Evolutionary conservation across 1,139 yeast genomes (phyloP).

Genomic region (Diutina pseudorugosa): DNA sequence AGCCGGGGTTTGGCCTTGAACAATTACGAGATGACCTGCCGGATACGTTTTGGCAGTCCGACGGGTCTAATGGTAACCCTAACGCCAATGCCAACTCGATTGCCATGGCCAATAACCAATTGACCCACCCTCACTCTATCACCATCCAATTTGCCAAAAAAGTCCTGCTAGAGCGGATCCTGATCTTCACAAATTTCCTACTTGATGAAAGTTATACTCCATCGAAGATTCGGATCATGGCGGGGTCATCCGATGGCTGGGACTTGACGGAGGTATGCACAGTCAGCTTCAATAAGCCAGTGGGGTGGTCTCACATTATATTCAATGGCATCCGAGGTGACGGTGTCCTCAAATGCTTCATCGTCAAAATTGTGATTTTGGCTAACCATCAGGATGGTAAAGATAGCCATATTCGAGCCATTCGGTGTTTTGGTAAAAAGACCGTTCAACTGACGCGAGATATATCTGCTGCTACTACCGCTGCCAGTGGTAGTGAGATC

Average conservation of each 20-base stretch:
- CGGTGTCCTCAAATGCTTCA: conserved; percentile 59
- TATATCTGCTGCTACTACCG: neutral
- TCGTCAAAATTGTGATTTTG: conserved; percentile 54
- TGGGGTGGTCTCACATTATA: conserved; percentile 76
- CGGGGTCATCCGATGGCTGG: conserved; percentile 72
- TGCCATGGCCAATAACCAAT: conserved; percentile 20
- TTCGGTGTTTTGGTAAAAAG: conserved; percentile 28
- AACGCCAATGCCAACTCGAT: conserved; percentile 14
- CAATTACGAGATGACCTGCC: conserved; percentile 71
- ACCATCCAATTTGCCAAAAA: conserved; percentile 74
- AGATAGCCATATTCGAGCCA: conserved; percentile 80
- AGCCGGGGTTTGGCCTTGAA: conserved; percentile 59
- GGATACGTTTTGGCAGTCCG: conserved; percentile 85
- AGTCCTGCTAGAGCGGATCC: conserved; percentile 58
- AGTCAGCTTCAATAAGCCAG: conserved; percentile 55
- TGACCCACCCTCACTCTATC: conserved; percentile 72
- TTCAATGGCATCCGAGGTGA: conserved; percentile 50
- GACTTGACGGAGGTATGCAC: conserved; percentile 68
- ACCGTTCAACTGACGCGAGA: neutral
- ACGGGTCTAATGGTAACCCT: conserved; percentile 42
- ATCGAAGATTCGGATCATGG: conserved; percentile 50
- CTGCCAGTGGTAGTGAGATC: neutral
- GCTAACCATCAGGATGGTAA: conserved; percentile 94
- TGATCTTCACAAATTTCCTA: conserved; percentile 54
- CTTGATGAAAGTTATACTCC: conserved; percentile 94